Evolutionary conservation across 2,329 filamentous ascomycete species (phyloP).

Genomic region (Pseudopithomyces maydicus): DNA sequence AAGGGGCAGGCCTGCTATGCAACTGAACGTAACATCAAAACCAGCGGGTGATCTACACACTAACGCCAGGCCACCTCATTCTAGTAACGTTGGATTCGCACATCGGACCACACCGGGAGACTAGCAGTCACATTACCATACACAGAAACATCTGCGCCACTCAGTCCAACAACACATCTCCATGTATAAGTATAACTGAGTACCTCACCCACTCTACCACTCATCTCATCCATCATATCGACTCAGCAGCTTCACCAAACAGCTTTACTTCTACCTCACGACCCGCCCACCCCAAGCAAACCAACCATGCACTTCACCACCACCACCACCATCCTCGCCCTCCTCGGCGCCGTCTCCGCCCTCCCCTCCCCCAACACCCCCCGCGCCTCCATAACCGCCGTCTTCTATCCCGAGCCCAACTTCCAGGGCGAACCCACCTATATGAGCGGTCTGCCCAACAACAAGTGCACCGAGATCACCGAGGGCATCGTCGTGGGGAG

Average conservation of each 20-base stretch:
- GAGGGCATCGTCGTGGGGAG: slow-evolving; percentile 15
- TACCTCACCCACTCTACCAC: background rate
- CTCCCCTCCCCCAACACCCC: slow-evolving; percentile 11
- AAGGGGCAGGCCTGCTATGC: background rate
- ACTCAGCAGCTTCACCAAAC: background rate
- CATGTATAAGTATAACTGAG: background rate
- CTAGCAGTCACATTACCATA: background rate
- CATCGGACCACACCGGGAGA: background rate
- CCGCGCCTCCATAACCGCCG: slow-evolving; percentile 9
- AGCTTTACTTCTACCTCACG: background rate
- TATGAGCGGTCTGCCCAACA: slow-evolving; percentile 7
- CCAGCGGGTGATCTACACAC: background rate
- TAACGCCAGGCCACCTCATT: background rate
- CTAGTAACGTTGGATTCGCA: background rate
- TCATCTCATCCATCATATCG: background rate
- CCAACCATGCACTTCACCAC: slow-evolving; percentile 16
- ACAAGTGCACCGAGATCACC: slow-evolving; percentile 14
- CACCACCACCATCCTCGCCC: slow-evolving; percentile 13
- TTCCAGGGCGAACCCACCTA: slow-evolving; percentile 13
- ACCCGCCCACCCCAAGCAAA: background rate
- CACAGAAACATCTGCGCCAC: slow-evolving; percentile 2
- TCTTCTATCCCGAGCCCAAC: slow-evolving; percentile 21
- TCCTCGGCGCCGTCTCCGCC: slow-evolving; percentile 15
- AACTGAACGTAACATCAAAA: background rate
- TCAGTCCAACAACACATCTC: background rate